phyloP scores from a whole-genome alignment of 305 asterid species.

The Solanum chacoense region DNA sequence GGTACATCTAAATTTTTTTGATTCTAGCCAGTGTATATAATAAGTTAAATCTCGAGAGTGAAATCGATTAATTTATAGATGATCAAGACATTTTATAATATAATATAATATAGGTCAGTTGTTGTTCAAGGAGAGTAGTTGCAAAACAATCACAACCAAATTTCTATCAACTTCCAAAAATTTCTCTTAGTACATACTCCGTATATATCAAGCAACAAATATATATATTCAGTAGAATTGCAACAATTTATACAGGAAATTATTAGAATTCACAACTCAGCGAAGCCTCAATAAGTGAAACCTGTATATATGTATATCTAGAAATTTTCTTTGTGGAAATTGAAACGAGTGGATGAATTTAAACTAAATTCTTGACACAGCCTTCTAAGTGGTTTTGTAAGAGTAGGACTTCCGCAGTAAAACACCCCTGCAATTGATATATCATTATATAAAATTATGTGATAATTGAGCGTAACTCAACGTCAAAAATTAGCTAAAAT shows the following conservation, averaged over 20 bases:
- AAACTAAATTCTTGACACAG: slow-evolving; percentile 61
- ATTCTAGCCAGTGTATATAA: background rate
- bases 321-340: slow-evolving; percentile 89
- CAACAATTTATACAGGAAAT: background rate
- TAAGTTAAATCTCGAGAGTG: background rate
- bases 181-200: background rate
- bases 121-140: background rate
- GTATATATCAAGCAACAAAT: background rate
- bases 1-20: background rate
- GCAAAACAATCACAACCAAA: background rate
- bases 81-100: background rate
- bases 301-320: slow-evolving; percentile 5
- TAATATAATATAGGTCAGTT: too few species aligned
- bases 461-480: background rate
- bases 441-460: background rate
- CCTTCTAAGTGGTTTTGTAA: slow-evolving; percentile 37
- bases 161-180: background rate
- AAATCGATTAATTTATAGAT: background rate
- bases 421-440: slow-evolving; percentile 51
- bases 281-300: background rate
- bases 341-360: slow-evolving; percentile 53
- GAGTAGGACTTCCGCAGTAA: slow-evolving; percentile 71
- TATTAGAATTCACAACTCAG: background rate
- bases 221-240: background rate
- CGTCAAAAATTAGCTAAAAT: background rate